A percentile compares a stretch with the other conserved stretches of the same genome.
These are phyloP conservation scores for Fusarium tricinctum DNA, from an alignment of 2,329 filamentous ascomycete species.

Conservation along the genomic window DNA sequence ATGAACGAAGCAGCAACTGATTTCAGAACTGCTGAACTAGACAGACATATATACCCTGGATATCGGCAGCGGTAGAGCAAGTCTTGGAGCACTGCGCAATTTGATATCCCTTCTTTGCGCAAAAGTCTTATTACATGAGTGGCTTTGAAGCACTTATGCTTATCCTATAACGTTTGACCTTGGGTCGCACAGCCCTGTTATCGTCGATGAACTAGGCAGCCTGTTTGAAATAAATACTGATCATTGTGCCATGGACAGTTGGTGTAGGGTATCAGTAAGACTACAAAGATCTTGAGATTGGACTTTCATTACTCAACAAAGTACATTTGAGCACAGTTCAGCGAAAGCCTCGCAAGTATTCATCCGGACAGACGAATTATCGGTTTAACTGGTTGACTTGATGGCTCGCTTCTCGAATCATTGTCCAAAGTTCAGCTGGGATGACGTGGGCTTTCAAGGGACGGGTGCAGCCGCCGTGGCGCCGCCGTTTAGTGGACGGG, in stretches of 20 bases:
- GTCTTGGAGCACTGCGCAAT: neutral
- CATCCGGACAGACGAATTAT: neutral
- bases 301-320: neutral
- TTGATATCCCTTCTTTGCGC: neutral
- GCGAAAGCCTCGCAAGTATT: neutral
- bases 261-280: neutral
- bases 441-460: constrained; percentile 24
- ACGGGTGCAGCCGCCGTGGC: constrained; percentile 38
- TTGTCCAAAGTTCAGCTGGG: constrained; percentile 19
- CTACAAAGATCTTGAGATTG: neutral
- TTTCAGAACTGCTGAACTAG: neutral
- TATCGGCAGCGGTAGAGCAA: neutral
- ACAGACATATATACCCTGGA: neutral
- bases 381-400: neutral
- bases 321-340: neutral
- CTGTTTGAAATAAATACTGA: neutral
- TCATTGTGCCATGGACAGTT: neutral
- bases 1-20: neutral
- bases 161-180: neutral
- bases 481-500: constrained; percentile 11
- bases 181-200: constrained; percentile 10
- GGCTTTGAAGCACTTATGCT: neutral
- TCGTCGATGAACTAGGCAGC: neutral
- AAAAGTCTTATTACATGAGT: neutral
- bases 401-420: neutral